Conservation (phyloP, 2,329 filamentous ascomycete species). For the Sporothrix phasma region DNA sequence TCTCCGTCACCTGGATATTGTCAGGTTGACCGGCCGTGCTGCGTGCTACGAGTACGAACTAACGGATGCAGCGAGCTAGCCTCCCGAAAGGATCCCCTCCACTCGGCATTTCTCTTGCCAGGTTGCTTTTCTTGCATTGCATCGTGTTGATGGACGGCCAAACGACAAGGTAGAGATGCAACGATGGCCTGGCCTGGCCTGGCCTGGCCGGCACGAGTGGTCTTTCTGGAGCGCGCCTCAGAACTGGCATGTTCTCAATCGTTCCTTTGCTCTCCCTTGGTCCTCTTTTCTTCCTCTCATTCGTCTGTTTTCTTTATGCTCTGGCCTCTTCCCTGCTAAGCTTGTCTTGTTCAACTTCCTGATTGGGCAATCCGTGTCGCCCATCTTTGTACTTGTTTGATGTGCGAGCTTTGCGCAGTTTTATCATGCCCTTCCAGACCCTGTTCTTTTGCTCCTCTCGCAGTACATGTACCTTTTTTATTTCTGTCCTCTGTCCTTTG, state of each 20-base stretch:
- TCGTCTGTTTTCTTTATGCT: not conserved
- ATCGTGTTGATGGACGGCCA: not conserved
- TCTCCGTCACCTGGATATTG: not conserved
- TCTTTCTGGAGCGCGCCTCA: no score
- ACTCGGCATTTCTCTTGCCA: constrained; percentile 4
- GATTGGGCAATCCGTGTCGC: no score
- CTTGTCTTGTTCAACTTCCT: not conserved
- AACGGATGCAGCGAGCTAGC: not conserved
- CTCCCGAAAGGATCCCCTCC: not conserved
- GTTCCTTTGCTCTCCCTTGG: not conserved
- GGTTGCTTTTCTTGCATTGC: not conserved
- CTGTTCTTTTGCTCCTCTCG: not conserved
- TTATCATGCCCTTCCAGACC: no score
- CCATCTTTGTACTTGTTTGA: not conserved
- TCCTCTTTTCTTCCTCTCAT: not conserved
- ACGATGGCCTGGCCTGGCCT: not conserved
- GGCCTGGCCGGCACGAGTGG: no score
- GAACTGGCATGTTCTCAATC: not conserved
- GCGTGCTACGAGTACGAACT: not conserved
- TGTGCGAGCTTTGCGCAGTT: no score
- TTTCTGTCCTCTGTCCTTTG: not conserved
- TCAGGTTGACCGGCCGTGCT: not conserved
- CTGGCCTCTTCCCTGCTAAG: not conserved
- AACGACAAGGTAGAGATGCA: no score
- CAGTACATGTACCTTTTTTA: not conserved